Base-by-base conservation (phyloP, 2,329 filamentous ascomycete species). In the Aspergillus brasiliensis region DNA sequence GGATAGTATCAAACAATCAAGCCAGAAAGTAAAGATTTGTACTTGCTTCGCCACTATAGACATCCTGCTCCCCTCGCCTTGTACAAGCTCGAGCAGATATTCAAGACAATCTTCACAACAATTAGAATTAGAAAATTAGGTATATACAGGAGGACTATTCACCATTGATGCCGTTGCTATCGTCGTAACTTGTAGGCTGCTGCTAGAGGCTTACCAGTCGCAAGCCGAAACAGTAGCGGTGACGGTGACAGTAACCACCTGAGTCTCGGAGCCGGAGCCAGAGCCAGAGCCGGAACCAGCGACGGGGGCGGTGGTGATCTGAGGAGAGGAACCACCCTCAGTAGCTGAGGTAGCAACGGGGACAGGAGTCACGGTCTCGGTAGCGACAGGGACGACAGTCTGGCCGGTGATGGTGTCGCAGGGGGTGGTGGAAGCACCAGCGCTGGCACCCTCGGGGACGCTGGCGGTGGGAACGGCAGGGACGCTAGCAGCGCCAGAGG, bases 101-200 rank as follows among this genome's bases (percentile, higher is more conserved):
- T 53, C 40, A 42, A 54, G 38, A 54, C 51, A 54, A 63, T 49
- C 52, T 51, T 52, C 51, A 51, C 59, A 61, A 48, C 51, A 61
- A 65, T 70, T 70, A 72, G 58, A 69, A 73, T 73, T 73, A 73
- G 40, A 71, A 54, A 54, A 73, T 73, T 73, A 73, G 49, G 60
- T 71, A 70, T 73, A 66, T 73, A 75, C 72, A 72, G 60, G 59
- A 62, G 57, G 51, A 40, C 56, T 60, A 61, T 61, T 63, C 40
- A 63, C 62, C 56, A 58, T 60, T 63, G 62, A 63, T 68, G 62
- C 68, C 65, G 61, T 67, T 63, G 62, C 65, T 61, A 62, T 69
- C 63, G 61, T 65, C 67, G 61, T 60, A 58, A 64, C 56, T 53
- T 57, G 48, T 61, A 51, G 64, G 63, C 17, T 23, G 42, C 25